phyloP scores from a whole-genome alignment of 495 filamentous ascomycete genomes.

The Penicillium steckii region DNA sequence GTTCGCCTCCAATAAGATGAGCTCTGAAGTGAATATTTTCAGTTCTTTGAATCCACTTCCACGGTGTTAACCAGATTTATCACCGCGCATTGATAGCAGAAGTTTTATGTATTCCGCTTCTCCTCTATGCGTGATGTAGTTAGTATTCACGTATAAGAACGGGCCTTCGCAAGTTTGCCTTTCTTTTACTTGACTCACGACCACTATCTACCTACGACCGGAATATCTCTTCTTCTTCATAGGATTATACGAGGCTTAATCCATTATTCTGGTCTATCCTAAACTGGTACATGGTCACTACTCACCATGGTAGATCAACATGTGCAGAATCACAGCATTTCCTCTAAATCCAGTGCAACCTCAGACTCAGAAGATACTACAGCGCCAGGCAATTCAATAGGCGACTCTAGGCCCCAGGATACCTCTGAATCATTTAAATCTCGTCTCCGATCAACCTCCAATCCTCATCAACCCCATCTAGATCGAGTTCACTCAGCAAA shows the following conservation, averaged over 20 bases:
- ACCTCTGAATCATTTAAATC: slow-evolving; percentile 14
- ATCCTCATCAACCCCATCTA: slow-evolving; percentile 7
- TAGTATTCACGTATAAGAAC: slow-evolving; percentile 9
- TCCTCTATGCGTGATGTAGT: not conserved
- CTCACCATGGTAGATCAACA: slow-evolving; percentile 9
- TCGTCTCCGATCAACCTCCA: slow-evolving; percentile 10
- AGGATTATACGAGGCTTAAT: not conserved
- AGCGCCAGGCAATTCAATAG: slow-evolving; percentile 5
- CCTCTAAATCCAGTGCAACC: slow-evolving; percentile 8
- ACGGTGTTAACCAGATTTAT: slow-evolving; percentile 9
- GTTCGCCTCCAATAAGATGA: not conserved
- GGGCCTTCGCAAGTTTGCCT: not conserved
- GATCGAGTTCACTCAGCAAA: slow-evolving; percentile 30
- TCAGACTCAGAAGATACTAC: slow-evolving; percentile 7
- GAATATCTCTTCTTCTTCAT: not conserved
- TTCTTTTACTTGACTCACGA: not conserved
- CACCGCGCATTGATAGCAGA: slow-evolving; percentile 8
- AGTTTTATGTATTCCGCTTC: slow-evolving; percentile 4
- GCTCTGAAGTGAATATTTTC: not conserved
- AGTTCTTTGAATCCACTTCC: not conserved
- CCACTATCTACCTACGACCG: not conserved
- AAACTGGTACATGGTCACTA: not conserved
- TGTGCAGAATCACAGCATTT: slow-evolving; percentile 56
- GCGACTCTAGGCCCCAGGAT: not conserved
- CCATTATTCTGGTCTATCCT: not conserved